Evolutionary conservation across 805 yeast species (phyloP).

Genomic region (Saccharomycopsis capsularis): DNA sequence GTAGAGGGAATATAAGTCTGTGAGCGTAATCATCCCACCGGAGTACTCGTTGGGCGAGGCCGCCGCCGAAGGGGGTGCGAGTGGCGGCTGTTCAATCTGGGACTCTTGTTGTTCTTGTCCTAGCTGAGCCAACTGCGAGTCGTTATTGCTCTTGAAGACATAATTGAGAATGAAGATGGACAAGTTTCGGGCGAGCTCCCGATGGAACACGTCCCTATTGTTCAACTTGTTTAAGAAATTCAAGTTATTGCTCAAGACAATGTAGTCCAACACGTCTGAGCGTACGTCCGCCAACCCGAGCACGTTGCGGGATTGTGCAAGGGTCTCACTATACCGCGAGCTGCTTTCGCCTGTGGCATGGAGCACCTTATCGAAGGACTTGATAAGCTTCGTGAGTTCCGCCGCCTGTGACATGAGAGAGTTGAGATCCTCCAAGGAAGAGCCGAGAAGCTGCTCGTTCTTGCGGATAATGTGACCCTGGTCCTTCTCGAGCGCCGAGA

Average conservation of each 20-base stretch:
- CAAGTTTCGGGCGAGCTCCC: conserved; percentile 20
- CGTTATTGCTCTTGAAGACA: conserved; percentile 10
- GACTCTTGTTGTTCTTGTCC: too few relatives aligned
- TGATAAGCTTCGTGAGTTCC: conserved; percentile 56
- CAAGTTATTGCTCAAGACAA: conserved; percentile 20
- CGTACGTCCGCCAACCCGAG: conserved; percentile 24
- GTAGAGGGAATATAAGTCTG: conserved; percentile 57
- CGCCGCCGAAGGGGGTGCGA: too few relatives aligned
- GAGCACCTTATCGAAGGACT: conserved; percentile 28
- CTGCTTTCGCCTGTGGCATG: conserved; percentile 22
- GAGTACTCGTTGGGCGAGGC: conserved; percentile 26
- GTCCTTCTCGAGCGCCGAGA: conserved; percentile 57
- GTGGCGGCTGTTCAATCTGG: conserved; percentile 28
- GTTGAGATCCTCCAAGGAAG: conserved; percentile 70
- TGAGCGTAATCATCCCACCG: conserved; percentile 54
- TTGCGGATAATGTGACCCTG: conserved; percentile 48
- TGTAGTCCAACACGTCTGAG: conserved; percentile 19
- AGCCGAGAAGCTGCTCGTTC: conserved; percentile 54
- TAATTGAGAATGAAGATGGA: conserved; percentile 13
- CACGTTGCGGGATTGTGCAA: conserved; percentile 28
- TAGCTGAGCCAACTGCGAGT: background rate
- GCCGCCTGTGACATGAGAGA: conserved; percentile 71
- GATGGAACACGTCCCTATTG: conserved; percentile 16
- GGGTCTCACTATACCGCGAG: conserved; percentile 31
- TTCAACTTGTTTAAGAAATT: conserved; percentile 21